A percentile compares a stretch with the other conserved stretches of the same genome.
Conservation (phyloP, 164 flowering plant species). For the Stephania yunnanensis region DNA sequence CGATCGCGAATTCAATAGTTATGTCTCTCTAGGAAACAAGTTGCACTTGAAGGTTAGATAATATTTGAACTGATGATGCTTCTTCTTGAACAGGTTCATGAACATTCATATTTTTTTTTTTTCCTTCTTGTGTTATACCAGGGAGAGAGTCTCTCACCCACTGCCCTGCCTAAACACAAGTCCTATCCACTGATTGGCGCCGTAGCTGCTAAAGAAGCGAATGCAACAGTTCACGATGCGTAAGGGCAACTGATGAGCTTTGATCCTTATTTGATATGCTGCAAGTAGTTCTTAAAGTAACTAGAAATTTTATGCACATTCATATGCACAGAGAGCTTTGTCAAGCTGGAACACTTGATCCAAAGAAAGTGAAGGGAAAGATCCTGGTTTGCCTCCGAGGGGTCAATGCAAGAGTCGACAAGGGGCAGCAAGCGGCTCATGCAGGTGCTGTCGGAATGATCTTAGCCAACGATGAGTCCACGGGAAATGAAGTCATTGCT, state of each 20-base stretch:
- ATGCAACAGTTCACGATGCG: conserved; percentile 35
- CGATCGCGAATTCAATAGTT: conserved; percentile 41
- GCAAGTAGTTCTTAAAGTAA: too few species aligned
- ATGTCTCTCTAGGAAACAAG: conserved; percentile 39
- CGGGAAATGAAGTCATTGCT: conserved; percentile 20
- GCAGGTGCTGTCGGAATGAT: conserved; percentile 66
- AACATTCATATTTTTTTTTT: neutral
- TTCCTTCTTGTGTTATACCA: conserved; percentile 6
- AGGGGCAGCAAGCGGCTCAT: conserved; percentile 32
- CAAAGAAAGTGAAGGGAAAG: conserved; percentile 45
- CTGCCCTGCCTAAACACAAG: conserved; percentile 27
- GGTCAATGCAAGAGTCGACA: conserved; percentile 45
- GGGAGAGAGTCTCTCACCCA: conserved; percentile 48
- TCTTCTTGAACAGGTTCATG: neutral
- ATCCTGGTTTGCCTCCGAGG: conserved; percentile 57
- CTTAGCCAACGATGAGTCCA: conserved; percentile 29
- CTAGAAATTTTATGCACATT: neutral
- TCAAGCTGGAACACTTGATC: conserved; percentile 42
- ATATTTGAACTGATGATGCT: neutral
- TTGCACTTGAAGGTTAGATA: conserved; percentile 22
- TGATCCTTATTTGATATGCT: neutral
- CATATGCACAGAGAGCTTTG: conserved; percentile 41
- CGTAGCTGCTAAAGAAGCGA: conserved; percentile 24
- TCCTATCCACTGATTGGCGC: conserved; percentile 36
- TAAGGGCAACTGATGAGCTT: conserved; percentile 19